These are phyloP conservation scores for Paramyrothecium sp. DNA, from an alignment of 2,329 filamentous ascomycete genomes.

Conservation along the genomic window DNA sequence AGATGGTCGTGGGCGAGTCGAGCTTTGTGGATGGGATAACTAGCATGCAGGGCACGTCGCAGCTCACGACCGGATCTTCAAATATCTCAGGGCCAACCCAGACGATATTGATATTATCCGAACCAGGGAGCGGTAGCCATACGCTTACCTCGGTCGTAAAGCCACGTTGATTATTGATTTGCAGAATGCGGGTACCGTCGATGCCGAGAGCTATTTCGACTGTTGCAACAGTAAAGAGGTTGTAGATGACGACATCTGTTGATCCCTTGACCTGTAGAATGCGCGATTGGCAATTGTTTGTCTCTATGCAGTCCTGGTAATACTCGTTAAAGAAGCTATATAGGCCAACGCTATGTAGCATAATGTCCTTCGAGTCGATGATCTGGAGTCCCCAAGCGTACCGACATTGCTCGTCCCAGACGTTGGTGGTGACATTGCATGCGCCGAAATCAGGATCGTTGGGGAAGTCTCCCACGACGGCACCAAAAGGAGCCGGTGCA, in stretches of 20 bases:
- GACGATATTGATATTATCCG: background rate
- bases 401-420: background rate
- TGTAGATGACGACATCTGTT: slow-evolving; percentile 10
- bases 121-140: background rate
- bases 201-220: background rate
- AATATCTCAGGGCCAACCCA: background rate
- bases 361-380: slow-evolving; percentile 8
- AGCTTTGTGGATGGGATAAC: background rate
- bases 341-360: slow-evolving; percentile 16
- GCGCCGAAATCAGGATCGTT: slow-evolving; percentile 5
- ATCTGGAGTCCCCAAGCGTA: slow-evolving; percentile 14
- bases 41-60: background rate
- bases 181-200: background rate
- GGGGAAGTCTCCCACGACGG: background rate
- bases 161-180: background rate
- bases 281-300: slow-evolving; percentile 16
- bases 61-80: background rate
- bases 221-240: slow-evolving; percentile 6
- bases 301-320: slow-evolving; percentile 16
- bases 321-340: slow-evolving; percentile 20
- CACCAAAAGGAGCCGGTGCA: background rate
- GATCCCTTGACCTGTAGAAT: slow-evolving; percentile 7
- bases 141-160: background rate
- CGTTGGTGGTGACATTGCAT: slow-evolving; percentile 2
- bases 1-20: background rate